A percentile compares a stretch with the other conserved stretches of the same genome.
These are phyloP conservation scores for Phytomonas sp. DNA, from an alignment of 208 protist genomes.

Conservation along the genomic window DNA sequence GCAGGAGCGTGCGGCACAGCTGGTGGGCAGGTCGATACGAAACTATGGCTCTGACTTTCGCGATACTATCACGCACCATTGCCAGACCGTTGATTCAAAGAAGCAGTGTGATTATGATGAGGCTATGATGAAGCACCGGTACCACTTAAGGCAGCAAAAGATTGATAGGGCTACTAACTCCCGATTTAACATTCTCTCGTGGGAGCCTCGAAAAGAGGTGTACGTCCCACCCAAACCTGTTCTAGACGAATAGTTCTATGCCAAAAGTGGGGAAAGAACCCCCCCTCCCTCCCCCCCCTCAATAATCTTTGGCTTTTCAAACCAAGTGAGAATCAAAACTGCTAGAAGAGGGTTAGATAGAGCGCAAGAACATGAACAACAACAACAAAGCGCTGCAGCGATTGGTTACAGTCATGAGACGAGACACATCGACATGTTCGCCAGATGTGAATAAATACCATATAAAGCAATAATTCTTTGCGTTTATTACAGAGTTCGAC, in stretches of 20 bases:
- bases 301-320: no score
- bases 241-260: background rate
- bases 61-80: conserved; percentile 54
- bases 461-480: no score
- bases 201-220: conserved; percentile 19
- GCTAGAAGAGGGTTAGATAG: no score
- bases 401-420: no score
- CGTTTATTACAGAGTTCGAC: no score
- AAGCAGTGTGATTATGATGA: conserved; percentile 15
- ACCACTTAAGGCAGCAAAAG: conserved; percentile 27
- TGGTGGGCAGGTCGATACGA: conserved; percentile 20
- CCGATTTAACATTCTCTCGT: conserved; percentile 55
- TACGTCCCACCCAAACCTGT: conserved; percentile 21
- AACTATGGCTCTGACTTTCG: conserved; percentile 49
- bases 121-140: conserved; percentile 18
- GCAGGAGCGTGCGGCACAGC: conserved; percentile 16
- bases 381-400: no score
- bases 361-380: no score
- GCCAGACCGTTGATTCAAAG: conserved; percentile 27
- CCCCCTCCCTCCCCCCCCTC: no score
- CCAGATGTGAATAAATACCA: no score
- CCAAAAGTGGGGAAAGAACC: no score
- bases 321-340: no score
- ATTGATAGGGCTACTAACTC: conserved; percentile 23
- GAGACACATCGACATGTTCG: no score